Base-by-base conservation (phyloP, 2,329 filamentous ascomycete species). In the Clarireedia monteithiana region DNA sequence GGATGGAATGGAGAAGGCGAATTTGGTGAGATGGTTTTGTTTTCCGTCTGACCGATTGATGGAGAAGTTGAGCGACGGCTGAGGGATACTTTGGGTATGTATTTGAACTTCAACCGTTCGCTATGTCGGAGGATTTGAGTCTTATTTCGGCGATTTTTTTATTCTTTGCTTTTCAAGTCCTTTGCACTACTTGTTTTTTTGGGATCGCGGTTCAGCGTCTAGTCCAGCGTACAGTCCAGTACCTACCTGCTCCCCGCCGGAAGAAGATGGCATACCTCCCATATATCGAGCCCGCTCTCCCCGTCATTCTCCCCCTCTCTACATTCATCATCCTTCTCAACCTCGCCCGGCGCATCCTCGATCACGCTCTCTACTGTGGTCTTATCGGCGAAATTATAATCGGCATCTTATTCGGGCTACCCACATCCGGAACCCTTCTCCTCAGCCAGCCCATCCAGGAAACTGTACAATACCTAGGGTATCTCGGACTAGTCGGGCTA, bases 301-400 rank as follows among this genome's bases (percentile, higher is more conserved):
- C 34, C 10, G 50, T 45, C 17, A 44, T 55, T 15, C 46, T 55
- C 24, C 38, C 53, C 6, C 24, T 55, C 5, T 55, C 46, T 7
- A 50, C 20, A 2, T 50, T 55, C 6, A 42, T 55, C 14, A 23
- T 55, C 10, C 27, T 50, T 17, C 53, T 55, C 17, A 55, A 55
- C 27, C 34, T 55, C 3, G 36, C 47, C 7, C 53, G 53, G 5
- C 14, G 27, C 24, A n/a, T 44, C 15, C 53, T 55, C 15, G 53
- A 55, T 20, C 27, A 49, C 7, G 40, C 42, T 15, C 46, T 55
- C n/a, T 55, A 55, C 20, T 55, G 53, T 1, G 53, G 53, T n/a
- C 53, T 55, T 5, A 55, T 55, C 12, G 53, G 53, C 1, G 53
- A 55, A 10, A 50, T 55, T 23, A 17, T 55, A 3, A 55, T 55